Evolutionary conservation across 768 basidiomycete species (phyloP).

Genomic region (Kockovaella imperatae): DNA sequence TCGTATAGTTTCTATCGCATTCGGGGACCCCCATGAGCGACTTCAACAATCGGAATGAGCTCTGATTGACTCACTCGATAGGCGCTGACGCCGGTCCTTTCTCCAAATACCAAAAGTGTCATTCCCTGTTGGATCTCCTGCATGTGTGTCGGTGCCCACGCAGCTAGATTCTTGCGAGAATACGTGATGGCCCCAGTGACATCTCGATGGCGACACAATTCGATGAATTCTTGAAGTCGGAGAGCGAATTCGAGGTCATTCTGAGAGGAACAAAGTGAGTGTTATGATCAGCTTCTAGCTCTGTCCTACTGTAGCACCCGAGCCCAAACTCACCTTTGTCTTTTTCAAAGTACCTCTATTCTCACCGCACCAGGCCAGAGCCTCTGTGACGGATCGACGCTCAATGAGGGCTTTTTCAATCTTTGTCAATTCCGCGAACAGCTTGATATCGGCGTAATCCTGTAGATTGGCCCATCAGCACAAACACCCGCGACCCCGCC

Average conservation of each 20-base stretch:
- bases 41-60: neutral
- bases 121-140: conserved; percentile 68
- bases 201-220: conserved; percentile 65
- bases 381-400: conserved; percentile 71
- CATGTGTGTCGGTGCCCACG: conserved; percentile 71
- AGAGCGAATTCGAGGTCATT: conserved; percentile 93
- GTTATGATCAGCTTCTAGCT: too few relatives aligned
- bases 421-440: conserved; percentile 78
- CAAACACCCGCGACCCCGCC: too few relatives aligned
- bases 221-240: conserved; percentile 91
- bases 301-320: too few relatives aligned
- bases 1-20: conserved; percentile 68
- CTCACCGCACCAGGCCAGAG: conserved; percentile 91
- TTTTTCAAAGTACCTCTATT: conserved; percentile 88
- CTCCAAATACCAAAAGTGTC: conserved; percentile 63
- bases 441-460: conserved; percentile 71
- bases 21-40: neutral
- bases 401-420: conserved; percentile 71
- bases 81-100: conserved; percentile 60
- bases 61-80: conserved; percentile 58
- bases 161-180: conserved; percentile 65
- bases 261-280: conserved; percentile 53
- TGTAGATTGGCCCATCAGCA: conserved; percentile 37
- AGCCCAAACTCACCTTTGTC: conserved; percentile 66
- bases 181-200: conserved; percentile 73